A percentile compares a stretch with the other conserved stretches of the same genome.
Conservation (phyloP, 1,284 basidiomycete species). For the Dichomitus squalens region DNA sequence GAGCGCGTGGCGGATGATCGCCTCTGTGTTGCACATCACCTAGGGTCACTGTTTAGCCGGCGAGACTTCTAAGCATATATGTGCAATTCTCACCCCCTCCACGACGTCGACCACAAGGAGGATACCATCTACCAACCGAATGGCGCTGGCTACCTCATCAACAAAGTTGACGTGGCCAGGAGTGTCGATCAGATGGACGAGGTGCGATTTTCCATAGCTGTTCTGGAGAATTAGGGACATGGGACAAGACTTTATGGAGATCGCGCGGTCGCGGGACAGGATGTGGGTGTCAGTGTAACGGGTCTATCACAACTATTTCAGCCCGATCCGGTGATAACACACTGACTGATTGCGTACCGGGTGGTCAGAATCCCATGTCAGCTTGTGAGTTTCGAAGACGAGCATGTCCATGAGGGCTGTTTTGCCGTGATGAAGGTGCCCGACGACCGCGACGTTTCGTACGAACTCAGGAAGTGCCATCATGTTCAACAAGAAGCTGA, state of each 20-base stretch:
- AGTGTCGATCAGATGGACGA: conserved; percentile 95
- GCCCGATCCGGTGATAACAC: neutral
- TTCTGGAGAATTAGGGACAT: conserved; percentile 91
- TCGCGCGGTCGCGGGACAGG: conserved; percentile 84
- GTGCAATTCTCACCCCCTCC: conserved; percentile 71
- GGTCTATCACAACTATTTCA: conserved; percentile 45
- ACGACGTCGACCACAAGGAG: conserved; percentile 94
- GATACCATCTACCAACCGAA: conserved; percentile 92
- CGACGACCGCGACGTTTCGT: conserved; percentile 92
- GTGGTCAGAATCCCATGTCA: conserved; percentile 90
- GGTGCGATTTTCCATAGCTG: conserved; percentile 91
- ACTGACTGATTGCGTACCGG: conserved; percentile 54
- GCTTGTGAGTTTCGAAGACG: conserved; percentile 94
- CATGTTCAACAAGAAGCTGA: conserved; percentile 90
- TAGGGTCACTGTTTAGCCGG: neutral
- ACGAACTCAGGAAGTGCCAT: conserved; percentile 94
- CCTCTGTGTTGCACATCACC: conserved; percentile 85
- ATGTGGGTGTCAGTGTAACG: conserved; percentile 97
- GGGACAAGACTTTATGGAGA: conserved; percentile 96
- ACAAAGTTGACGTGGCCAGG: conserved; percentile 98
- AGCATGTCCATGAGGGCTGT: conserved; percentile 97
- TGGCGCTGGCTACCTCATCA: conserved; percentile 91
- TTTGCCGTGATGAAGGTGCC: conserved; percentile 98
- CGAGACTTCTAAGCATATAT: neutral
- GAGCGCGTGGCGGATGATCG: conserved; percentile 83